Evolutionary conservation across 1,284 basidiomycete genomes (phyloP).

Genomic region (Malassezia furfur): DNA sequence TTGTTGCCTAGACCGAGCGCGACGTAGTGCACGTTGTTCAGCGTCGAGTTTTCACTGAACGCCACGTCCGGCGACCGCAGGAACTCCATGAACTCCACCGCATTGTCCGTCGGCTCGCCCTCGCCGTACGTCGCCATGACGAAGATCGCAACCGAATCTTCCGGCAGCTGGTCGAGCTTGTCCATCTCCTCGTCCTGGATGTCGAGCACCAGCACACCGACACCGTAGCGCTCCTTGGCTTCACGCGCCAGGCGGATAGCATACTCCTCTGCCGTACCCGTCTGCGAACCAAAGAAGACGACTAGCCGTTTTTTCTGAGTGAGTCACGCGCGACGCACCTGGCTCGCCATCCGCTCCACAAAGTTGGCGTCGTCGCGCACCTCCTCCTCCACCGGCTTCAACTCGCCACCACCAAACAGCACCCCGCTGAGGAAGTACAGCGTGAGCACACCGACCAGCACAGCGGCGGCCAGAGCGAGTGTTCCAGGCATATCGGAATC

Average conservation of each 20-base stretch:
- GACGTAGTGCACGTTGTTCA: slow-evolving; percentile 85
- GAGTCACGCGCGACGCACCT: neutral
- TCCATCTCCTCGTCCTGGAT: slow-evolving; percentile 71
- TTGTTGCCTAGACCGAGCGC: slow-evolving; percentile 89
- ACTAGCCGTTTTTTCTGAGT: slow-evolving; percentile 43
- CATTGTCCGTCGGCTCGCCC: slow-evolving; percentile 97
- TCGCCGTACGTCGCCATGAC: slow-evolving; percentile 98
- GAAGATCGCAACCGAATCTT: slow-evolving; percentile 77
- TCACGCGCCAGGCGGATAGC: slow-evolving; percentile 46
- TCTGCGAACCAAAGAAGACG: slow-evolving; percentile 47
- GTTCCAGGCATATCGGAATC: slow-evolving; percentile 7
- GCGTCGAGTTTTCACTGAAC: slow-evolving; percentile 68
- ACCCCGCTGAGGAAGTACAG: slow-evolving; percentile 5
- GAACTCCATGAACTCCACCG: slow-evolving; percentile 88
- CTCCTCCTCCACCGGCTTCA: neutral
- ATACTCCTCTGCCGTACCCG: slow-evolving; percentile 47
- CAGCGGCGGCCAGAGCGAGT: neutral
- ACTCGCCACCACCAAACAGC: neutral
- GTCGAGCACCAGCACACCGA: slow-evolving; percentile 43
- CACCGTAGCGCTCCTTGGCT: slow-evolving; percentile 46
- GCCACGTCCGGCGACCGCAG: slow-evolving; percentile 73
- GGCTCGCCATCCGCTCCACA: slow-evolving; percentile 6
- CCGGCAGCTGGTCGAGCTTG: slow-evolving; percentile 80
- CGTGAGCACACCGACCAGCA: slow-evolving; percentile 3
- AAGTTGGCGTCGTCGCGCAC: slow-evolving; percentile 3